Conservation (phyloP, 106 monocot genomes). For the Apostasia shenzhenica region DNA sequence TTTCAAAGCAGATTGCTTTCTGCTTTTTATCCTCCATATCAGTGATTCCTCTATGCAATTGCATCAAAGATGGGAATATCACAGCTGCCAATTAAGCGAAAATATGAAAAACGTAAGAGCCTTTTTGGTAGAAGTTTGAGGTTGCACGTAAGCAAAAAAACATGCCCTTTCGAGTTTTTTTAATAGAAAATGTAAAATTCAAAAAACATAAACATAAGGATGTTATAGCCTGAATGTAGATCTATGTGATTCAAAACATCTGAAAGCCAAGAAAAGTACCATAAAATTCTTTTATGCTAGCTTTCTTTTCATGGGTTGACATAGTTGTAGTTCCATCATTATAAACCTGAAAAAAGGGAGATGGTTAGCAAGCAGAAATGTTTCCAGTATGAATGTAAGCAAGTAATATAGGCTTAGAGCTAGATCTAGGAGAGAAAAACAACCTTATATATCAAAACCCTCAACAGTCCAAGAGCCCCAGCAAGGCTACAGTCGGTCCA, state of each 20-base stretch:
- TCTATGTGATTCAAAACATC: background rate
- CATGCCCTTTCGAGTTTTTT: no score
- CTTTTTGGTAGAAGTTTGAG: no score
- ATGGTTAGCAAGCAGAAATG: background rate
- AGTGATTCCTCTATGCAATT: slow-evolving; percentile 63
- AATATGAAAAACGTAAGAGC: background rate
- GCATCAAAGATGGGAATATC: slow-evolving; percentile 63
- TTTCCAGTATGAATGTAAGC: background rate
- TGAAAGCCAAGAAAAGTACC: slow-evolving; percentile 21
- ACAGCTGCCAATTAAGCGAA: slow-evolving; percentile 27
- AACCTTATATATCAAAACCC: slow-evolving; percentile 61
- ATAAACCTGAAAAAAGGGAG: slow-evolving; percentile 49
- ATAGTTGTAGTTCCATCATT: slow-evolving; percentile 86
- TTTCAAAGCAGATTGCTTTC: slow-evolving; percentile 59
- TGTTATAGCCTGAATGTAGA: background rate
- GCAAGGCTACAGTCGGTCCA: slow-evolving; percentile 90
- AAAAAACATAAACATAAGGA: no score
- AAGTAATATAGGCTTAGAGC: background rate
- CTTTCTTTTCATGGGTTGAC: slow-evolving; percentile 89
- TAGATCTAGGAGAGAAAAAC: background rate
- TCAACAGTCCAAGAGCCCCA: slow-evolving; percentile 70
- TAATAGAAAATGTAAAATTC: no score
- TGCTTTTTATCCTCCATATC: slow-evolving; percentile 81
- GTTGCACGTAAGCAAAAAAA: no score
- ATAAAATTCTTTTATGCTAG: slow-evolving; percentile 82